phyloP scores from a whole-genome alignment of 23 red algal genomes.

The Gracilaria caudata region DNA sequence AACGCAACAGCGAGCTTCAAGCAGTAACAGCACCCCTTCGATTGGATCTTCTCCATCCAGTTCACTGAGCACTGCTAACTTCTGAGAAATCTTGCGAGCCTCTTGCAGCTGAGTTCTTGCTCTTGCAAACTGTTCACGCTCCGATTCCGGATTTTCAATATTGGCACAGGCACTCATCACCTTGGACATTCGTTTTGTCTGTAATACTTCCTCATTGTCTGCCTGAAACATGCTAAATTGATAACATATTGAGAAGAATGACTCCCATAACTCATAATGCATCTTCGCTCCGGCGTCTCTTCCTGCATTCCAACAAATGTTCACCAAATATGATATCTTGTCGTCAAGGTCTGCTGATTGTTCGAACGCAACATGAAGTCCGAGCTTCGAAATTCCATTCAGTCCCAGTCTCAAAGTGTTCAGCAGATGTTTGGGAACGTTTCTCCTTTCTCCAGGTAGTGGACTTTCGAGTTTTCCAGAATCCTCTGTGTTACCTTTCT shows the following conservation, averaged over 20 bases:
- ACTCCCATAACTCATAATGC: conserved; percentile 28
- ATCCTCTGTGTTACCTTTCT: background rate
- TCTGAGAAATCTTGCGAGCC: conserved; percentile 31
- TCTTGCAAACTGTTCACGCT: conserved; percentile 1
- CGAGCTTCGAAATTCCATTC: conserved; percentile 24
- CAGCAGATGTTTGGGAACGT: conserved; percentile 6
- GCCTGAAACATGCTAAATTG: conserved; percentile 21
- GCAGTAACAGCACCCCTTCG: conserved; percentile 46
- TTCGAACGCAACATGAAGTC: conserved; percentile 46
- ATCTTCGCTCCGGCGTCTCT: conserved; percentile 33
- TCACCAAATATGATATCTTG: conserved; percentile 50
- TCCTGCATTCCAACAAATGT: conserved; percentile 59
- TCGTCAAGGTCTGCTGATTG: conserved; percentile 19
- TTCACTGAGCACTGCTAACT: background rate
- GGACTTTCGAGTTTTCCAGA: background rate
- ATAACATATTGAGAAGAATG: conserved; percentile 63
- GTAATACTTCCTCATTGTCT: conserved; percentile 11
- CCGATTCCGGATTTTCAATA: conserved; percentile 61
- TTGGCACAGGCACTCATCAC: conserved; percentile 64
- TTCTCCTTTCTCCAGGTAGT: background rate
- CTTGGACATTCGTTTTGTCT: conserved; percentile 60
- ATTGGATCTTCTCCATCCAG: conserved; percentile 39
- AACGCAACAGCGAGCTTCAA: conserved; percentile 64
- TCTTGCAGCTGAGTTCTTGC: conserved; percentile 43
- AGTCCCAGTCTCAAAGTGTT: conserved; percentile 26